Base-by-base conservation (phyloP, 768 basidiomycete genomes). In the Leccinum subtestaceum region DNA sequence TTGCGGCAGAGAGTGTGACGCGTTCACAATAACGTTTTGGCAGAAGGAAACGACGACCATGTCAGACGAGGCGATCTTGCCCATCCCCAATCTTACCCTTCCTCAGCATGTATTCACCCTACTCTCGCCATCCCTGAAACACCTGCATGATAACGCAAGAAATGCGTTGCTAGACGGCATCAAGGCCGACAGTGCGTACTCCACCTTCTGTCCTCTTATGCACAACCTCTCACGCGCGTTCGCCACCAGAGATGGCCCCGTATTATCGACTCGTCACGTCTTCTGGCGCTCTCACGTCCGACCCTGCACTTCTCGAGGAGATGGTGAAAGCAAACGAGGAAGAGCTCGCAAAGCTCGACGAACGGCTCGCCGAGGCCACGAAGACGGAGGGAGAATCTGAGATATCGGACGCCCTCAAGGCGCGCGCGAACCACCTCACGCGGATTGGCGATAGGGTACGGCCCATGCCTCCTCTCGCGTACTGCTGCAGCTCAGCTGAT, bases 321-420 rank as follows among this genome's bases (percentile, higher is more conserved):
- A 70, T 72, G 69, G 61, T 61, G 68, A 80, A 81, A 52, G 80
- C 82, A 36, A 98, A 98, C 72, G 74, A 79, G 55, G 84, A 83
- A 48, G 84, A 89, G 66, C 81, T 98, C 29, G 79, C 84, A 53
- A 82, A 81, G 65, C 75, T 98, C 11, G 91, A 96, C 55, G 85
- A 85, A 60, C 79, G 89, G 49, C 78, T 97, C 38, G 84, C 81
- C 55, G 94, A 96, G 64, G 95, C 96, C 0, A 82, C 93, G 76
- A 89, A 91, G 77, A 91, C 86, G 2, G 88, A 95, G 68, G 96
- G 95, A 59, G 95, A 98, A 72, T 88, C 88, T 1, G 96, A 98
- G 73, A 92, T 98, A 58, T 86, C 86, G 19, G 96, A 98, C 65
- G 88, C 87, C 1, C 79, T 98, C 43, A 85, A 89, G 57, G 89